Evolutionary conservation across 257 asterid species (phyloP), one percentile per base, ranked within the genome.

Genomic region (Nicotiana paniculata): DNA sequence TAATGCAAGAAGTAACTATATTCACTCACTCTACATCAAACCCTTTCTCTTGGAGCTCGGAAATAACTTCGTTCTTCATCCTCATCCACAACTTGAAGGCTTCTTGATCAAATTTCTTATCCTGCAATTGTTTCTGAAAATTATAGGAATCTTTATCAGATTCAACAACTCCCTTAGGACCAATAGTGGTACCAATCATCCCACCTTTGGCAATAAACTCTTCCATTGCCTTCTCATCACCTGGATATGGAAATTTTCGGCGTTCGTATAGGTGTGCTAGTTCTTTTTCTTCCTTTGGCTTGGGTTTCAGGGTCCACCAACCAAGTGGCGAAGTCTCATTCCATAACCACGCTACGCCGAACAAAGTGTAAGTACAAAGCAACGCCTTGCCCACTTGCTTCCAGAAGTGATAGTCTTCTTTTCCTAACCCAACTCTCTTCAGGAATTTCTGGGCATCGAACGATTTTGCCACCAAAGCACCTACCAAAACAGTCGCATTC

Each of bases 311-410:
- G 6, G 94, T 91, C 97, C 97, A 96, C 99, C 98, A 96, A 11
- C 98, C 98, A 9, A 96, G 88, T 12, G 98, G 99, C 0, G 98
- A 96, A 4, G 97, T 93, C 66, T 96, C 99, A 81, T 96, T 94
- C 84, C 83, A 88, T 55, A 90, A 83, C 99, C 99, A 96, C 3
- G 88, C 95, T 2, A 79, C 87, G 48, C 98, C 97, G 30, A 89
- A 90, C 51, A 94, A 89, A 11, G 99, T 83, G 83, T 94, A 94
- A 4, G 97, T 94, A 88, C 97, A 89, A 7, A 96, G 30, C 68
- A 96, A 83, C 15, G 91, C 95, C 84, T 92, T 94, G 63, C 97
- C 95, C 3, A 92, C 88, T 87, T 94, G 97, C 89, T 94, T 92
- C 99, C 98, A 96, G 89, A 94, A 96, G 87, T 93, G 91, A 79